phyloP scores from a whole-genome alignment of 306 rosid genomes.

The Sicyos baderoa region DNA sequence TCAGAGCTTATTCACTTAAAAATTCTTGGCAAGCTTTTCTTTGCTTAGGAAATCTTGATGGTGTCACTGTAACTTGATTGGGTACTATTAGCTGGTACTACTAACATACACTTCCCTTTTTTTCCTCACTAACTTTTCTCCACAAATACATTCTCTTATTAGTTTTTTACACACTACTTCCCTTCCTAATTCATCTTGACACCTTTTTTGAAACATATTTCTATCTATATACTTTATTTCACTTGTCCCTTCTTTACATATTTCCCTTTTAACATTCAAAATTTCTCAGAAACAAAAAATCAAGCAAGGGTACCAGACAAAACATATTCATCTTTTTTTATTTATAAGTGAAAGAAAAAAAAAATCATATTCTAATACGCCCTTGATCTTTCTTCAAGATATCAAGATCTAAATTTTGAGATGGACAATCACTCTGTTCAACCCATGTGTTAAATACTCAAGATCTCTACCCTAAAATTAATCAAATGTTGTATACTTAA shows the following conservation, averaged over 20 bases:
- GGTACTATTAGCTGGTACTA: not conserved
- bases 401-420: constrained; percentile 5
- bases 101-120: not conserved
- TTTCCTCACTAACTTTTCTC: not conserved
- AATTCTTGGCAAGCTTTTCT: not conserved
- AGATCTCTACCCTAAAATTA: constrained; percentile 6
- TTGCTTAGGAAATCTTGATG: not conserved
- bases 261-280: not conserved
- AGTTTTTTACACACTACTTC: not conserved
- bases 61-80: not conserved
- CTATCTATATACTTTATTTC: not conserved
- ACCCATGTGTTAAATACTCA: constrained; percentile 2
- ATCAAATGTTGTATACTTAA: not conserved
- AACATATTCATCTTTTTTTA: too few species aligned
- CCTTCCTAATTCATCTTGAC: not conserved
- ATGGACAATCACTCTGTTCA: not conserved
- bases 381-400: not conserved
- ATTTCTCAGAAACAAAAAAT: not conserved
- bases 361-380: not conserved
- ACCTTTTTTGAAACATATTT: not conserved
- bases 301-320: not conserved
- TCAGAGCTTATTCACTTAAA: not conserved
- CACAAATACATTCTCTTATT: not conserved
- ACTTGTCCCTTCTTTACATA: not conserved
- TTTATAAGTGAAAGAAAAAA: too few species aligned